A percentile compares a stretch with the other conserved stretches of the same genome.
Evolutionary conservation across 2,329 filamentous ascomycete genomes (phyloP).

Genomic region (Fusarium buharicum): DNA sequence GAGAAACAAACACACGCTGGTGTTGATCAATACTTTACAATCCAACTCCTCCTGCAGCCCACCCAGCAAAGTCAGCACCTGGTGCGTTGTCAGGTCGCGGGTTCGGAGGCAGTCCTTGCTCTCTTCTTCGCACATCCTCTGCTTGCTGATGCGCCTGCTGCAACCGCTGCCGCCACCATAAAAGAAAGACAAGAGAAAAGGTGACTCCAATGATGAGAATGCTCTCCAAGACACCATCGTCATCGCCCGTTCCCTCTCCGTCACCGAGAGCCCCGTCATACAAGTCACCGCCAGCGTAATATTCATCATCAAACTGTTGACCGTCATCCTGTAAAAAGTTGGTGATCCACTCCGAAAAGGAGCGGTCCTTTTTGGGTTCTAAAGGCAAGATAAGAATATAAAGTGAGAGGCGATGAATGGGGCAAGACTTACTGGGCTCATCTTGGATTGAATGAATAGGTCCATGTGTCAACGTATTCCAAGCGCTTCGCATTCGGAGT

Average conservation of each 20-base stretch:
- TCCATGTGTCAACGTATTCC: constrained; percentile 94
- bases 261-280: constrained; percentile 67
- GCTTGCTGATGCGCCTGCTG: constrained; percentile 65
- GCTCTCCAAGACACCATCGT: constrained; percentile 82
- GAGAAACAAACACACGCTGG: constrained; percentile 34
- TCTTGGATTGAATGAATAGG: constrained; percentile 91
- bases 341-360: constrained; percentile 84
- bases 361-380: constrained; percentile 79
- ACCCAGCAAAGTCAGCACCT: constrained; percentile 49
- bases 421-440: constrained; percentile 75
- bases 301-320: constrained; percentile 72
- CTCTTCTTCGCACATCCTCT: constrained; percentile 48
- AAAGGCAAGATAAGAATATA: constrained; percentile 45
- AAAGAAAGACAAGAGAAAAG: constrained; percentile 76
- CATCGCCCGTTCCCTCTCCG: constrained; percentile 72
- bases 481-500: constrained; percentile 84
- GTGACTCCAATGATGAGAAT: constrained; percentile 84
- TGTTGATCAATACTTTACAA: constrained; percentile 39
- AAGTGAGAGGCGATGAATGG: neutral
- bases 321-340: constrained; percentile 82
- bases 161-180: constrained; percentile 82
- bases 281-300: constrained; percentile 61
- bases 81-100: constrained; percentile 40
- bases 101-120: constrained; percentile 47
- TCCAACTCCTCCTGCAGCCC: constrained; percentile 52